Evolutionary conservation across 106 monocot species (phyloP), one percentile per base, ranked within the genome.

Genomic region (Alisma plantagoaquatica): DNA sequence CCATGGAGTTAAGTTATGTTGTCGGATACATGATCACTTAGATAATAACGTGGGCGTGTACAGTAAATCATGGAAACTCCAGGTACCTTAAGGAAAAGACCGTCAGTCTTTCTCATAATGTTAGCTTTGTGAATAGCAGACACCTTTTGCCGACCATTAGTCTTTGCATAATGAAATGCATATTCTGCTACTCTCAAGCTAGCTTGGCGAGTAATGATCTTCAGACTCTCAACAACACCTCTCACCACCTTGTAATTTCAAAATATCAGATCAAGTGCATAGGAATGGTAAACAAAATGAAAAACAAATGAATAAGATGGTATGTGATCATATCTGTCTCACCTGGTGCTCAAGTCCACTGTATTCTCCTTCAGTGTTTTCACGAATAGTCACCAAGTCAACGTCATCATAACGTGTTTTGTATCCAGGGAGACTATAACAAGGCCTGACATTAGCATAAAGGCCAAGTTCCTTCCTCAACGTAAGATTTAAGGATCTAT

Each of bases 41-140:
- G n/a, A n/a, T n/a, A n/a, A n/a, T n/a, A n/a, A n/a, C n/a, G n/a
- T n/a, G n/a, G n/a, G n/a, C n/a, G n/a, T n/a, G n/a, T n/a, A n/a
- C n/a, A n/a, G n/a, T n/a, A n/a, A n/a, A n/a, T n/a, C n/a, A n/a
- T n/a, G n/a, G n/a, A n/a, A n/a, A n/a, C n/a, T n/a, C n/a, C n/a
- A n/a, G n/a, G 35, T 4, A 96, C 94, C 94, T 73, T 96, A 18
- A 96, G 88, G 41, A 96, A 96, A 59, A 88, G 81, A 3, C 88
- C 94, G 49, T 96, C 94, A 10, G 88, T 84, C 54, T 84, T 96
- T 58, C 84, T 77, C 94, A 96, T 96, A 31, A 96, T 96, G 65
- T 96, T 96, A 51, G 94, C 94, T 71, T 96, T 96, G 58, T 96
- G 94, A 46, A 88, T 96, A 18, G 94, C 94, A 23, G 94, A 96